phyloP scores from a whole-genome alignment of 306 rosid genomes.

The Rosa multiflora region DNA sequence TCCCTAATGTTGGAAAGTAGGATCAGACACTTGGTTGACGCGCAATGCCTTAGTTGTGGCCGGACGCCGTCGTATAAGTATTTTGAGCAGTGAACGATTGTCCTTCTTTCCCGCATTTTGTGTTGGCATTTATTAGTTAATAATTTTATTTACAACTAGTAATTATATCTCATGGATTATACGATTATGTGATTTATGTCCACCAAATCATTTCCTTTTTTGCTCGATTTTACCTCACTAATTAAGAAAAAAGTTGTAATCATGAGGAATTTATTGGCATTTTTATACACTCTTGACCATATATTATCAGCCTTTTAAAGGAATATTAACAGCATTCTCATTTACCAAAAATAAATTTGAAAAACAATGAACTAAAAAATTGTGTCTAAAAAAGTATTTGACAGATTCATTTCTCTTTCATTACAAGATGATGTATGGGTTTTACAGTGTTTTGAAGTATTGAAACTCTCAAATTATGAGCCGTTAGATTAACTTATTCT shows the following conservation, averaged over 20 bases:
- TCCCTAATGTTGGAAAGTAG: neutral
- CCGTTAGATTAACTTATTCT: too few species aligned
- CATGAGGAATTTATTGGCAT: neutral
- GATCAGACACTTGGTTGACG: conserved; percentile 15
- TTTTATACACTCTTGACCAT: neutral
- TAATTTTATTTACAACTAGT: neutral
- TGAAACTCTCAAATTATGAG: too few species aligned
- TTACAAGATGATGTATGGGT: too few species aligned
- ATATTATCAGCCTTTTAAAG: neutral
- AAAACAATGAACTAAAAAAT: too few species aligned
- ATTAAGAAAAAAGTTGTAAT: neutral
- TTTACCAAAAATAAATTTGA: neutral
- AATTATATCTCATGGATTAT: neutral
- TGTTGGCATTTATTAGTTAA: neutral
- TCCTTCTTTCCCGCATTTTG: neutral
- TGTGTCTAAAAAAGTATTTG: too few species aligned
- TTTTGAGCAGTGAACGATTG: neutral
- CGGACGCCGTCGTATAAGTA: neutral
- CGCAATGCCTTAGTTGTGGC: neutral
- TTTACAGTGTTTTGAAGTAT: too few species aligned
- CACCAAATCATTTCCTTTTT: neutral
- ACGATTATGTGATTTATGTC: neutral
- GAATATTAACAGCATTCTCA: neutral
- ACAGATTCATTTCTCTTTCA: too few species aligned
- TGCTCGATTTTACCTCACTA: neutral